Evolutionary conservation across 768 basidiomycete species (phyloP).

Genomic region (Tylopilus subfusipes): DNA sequence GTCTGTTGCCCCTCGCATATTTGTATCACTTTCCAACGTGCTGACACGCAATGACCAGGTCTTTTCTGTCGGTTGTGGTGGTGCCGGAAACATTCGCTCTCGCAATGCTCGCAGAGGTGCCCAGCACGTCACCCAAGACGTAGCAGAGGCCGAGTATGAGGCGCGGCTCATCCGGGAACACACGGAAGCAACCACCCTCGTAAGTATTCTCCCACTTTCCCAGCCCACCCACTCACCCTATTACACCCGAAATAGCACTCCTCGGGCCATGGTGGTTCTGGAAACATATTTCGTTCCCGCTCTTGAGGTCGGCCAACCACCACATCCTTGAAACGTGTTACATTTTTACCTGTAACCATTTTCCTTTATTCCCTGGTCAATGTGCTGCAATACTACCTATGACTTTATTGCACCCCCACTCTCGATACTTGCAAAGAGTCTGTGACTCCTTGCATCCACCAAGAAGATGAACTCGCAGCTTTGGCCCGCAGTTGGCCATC

Average conservation of each 20-base stretch:
- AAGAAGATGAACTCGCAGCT: no score
- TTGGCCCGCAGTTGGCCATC: no score
- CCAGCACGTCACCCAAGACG: conserved; percentile 26
- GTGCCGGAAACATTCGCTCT: conserved; percentile 81
- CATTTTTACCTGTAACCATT: no score
- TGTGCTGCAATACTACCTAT: no score
- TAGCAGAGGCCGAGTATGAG: conserved; percentile 19
- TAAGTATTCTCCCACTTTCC: conserved; percentile 23
- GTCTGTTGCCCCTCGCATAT: conserved; percentile 27
- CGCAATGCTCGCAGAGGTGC: conserved; percentile 37
- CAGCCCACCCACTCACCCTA: neutral
- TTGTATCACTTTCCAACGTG: neutral
- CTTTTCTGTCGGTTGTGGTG: conserved; percentile 71
- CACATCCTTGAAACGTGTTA: neutral
- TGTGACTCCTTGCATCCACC: no score
- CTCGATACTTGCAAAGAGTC: no score
- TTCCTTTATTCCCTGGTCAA: neutral
- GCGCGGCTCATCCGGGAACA: conserved; percentile 21
- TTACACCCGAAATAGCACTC: conserved; percentile 40
- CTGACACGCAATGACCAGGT: conserved; percentile 1
- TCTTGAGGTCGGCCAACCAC: conserved; percentile 31
- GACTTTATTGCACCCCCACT: no score
- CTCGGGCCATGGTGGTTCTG: conserved; percentile 62
- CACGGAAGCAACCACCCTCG: conserved; percentile 30
- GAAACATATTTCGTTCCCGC: conserved; percentile 60